Conservation (phyloP, 73 alveolate genomes). For the Effrenium voratum region DNA sequence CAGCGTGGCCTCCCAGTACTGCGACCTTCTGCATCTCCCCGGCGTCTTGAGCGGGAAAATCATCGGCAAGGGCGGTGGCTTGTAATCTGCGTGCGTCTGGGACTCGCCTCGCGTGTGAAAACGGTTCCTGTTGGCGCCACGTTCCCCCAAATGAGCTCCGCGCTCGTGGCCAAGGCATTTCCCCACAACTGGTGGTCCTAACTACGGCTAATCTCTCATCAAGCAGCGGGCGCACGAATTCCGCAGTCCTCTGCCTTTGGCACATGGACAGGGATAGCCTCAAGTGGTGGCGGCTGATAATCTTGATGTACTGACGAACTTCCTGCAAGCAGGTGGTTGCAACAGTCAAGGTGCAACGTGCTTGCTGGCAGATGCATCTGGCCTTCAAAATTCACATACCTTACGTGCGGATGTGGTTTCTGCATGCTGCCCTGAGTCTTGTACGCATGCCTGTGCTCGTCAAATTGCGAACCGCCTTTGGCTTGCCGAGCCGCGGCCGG, state of each 20-base stretch:
- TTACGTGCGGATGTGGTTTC: background rate
- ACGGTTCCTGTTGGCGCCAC: background rate
- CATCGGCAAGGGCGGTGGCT: background rate
- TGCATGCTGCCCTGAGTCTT: background rate
- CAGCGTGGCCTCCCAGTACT: conserved; percentile 10
- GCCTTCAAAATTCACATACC: conserved; percentile 15
- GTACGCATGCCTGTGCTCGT: background rate
- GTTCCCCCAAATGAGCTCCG: background rate
- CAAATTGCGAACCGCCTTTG: background rate
- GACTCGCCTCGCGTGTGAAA: background rate
- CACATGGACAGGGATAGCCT: background rate
- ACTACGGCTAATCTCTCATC: background rate
- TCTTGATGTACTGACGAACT: background rate
- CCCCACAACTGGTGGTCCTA: background rate
- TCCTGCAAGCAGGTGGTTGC: background rate
- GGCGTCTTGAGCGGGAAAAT: conserved; percentile 15
- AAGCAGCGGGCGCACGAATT: background rate
- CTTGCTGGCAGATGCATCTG: background rate
- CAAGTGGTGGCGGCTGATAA: background rate
- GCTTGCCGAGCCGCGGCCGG: conserved; percentile 2
- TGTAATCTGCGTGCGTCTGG: background rate
- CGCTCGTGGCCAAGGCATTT: background rate
- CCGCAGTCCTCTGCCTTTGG: background rate
- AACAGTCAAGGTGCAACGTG: background rate
- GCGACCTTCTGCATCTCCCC: background rate